These are phyloP conservation scores for Trichoderma arundinaceum DNA, from an alignment of 2,329 filamentous ascomycete genomes.

Conservation along the genomic window DNA sequence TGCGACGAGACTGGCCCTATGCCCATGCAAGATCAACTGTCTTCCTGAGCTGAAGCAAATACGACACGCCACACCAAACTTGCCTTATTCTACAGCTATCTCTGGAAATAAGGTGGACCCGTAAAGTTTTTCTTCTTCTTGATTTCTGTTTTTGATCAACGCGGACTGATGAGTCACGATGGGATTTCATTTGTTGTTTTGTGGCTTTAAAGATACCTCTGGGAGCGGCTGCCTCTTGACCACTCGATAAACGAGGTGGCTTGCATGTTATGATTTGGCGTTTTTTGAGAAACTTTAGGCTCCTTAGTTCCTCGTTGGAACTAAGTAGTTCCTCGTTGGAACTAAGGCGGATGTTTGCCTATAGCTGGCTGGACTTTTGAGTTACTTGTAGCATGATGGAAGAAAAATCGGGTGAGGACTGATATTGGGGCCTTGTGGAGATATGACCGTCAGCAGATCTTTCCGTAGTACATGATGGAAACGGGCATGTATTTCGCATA, in stretches of 20 bases:
- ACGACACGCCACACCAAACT: neutral
- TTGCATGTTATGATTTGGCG: conserved; percentile 40
- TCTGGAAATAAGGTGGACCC: conserved; percentile 4
- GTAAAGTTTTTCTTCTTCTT: conserved; percentile 4
- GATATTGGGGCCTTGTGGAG: neutral
- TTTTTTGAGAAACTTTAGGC: conserved; percentile 34
- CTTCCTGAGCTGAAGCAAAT: conserved; percentile 1
- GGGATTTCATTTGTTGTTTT: conserved; percentile 32
- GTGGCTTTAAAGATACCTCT: conserved; percentile 42
- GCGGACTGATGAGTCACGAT: conserved; percentile 22
- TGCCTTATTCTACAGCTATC: neutral
- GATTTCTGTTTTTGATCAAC: neutral
- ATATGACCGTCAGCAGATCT: neutral
- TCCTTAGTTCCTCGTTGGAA: neutral
- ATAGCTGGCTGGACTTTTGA: conserved; percentile 8
- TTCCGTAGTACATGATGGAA: neutral
- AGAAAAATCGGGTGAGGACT: neutral
- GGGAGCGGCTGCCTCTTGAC: conserved; percentile 36
- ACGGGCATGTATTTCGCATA: conserved; percentile 3
- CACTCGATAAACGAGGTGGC: conserved; percentile 33
- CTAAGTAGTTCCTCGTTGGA: neutral
- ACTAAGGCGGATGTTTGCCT: neutral
- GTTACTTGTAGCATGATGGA: neutral
- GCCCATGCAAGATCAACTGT: conserved; percentile 36
- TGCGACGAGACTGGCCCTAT: conserved; percentile 50